phyloP scores from a whole-genome alignment of 2,329 filamentous ascomycete species.

The Myriosclerotinia curreyana region DNA sequence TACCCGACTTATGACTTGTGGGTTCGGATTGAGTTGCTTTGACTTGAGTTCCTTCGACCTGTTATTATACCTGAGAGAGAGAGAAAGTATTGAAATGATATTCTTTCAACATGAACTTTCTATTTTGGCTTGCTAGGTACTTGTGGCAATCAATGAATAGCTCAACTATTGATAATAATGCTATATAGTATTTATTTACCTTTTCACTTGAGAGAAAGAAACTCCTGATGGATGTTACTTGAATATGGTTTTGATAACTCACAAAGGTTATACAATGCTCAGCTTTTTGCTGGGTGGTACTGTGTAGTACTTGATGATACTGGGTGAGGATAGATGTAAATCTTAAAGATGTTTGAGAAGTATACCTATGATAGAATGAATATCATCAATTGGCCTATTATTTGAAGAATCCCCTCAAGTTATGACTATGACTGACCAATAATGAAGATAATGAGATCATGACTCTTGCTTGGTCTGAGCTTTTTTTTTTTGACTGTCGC shows the following conservation, averaged over 20 bases:
- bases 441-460: neutral
- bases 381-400: too few relatives aligned
- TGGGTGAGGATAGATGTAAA: too few relatives aligned
- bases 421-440: neutral
- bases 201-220: too few relatives aligned
- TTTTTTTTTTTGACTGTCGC: neutral
- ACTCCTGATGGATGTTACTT: neutral
- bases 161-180: neutral
- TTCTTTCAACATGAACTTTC: neutral
- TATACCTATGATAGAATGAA: too few relatives aligned
- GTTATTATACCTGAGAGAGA: neutral
- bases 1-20: conserved; percentile 27
- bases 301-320: too few relatives aligned
- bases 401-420: too few relatives aligned
- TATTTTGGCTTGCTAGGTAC: neutral
- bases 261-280: too few relatives aligned
- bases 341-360: too few relatives aligned
- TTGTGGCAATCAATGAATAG: neutral
- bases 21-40: neutral
- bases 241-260: too few relatives aligned
- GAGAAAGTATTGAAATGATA: neutral
- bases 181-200: too few relatives aligned
- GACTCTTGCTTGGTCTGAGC: neutral
- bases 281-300: too few relatives aligned
- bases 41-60: too few relatives aligned